Evolutionary conservation across 371 early-diverging fungal genomes (phyloP).

Genomic region (Blakeslea trispora): DNA sequence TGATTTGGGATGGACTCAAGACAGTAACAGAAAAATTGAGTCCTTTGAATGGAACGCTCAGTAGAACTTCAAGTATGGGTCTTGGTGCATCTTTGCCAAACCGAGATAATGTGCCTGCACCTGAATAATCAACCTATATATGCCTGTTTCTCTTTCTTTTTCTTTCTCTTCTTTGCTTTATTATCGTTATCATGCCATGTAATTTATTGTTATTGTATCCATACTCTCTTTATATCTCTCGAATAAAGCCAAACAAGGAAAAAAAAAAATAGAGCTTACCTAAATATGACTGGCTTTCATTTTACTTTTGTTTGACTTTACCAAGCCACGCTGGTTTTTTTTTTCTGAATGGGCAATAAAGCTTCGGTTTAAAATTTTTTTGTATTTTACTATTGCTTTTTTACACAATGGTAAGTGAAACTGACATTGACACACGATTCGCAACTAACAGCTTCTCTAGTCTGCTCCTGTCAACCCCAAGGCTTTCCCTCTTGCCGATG

Average conservation of each 20-base stretch:
- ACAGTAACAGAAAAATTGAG: conserved; percentile 28
- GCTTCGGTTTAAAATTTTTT: not conserved
- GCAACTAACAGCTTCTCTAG: conserved; percentile 9
- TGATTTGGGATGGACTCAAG: conserved; percentile 30
- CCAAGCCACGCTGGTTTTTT: not conserved
- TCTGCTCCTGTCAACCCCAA: conserved; percentile 63
- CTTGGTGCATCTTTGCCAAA: conserved; percentile 16
- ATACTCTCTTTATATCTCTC: no score
- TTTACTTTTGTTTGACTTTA: not conserved
- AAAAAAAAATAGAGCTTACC: no score
- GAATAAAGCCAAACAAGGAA: no score
- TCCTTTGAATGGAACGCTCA: conserved; percentile 24
- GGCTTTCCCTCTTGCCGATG: conserved; percentile 94
- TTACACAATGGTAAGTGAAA: conserved; percentile 4
- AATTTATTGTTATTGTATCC: no score
- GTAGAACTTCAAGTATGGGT: conserved; percentile 21
- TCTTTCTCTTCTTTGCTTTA: no score
- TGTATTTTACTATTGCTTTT: not conserved
- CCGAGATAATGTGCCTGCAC: conserved; percentile 12
- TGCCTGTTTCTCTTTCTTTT: no score
- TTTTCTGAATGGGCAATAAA: not conserved
- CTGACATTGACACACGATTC: no score
- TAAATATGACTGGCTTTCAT: not conserved
- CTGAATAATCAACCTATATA: conserved; percentile 11
- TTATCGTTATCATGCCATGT: no score